Percentiles rank a stretch among this genome's conserved stretches.
phyloP scores from a whole-genome alignment of 139 green algal species.

The Limnomonas spitsbergensis region DNA sequence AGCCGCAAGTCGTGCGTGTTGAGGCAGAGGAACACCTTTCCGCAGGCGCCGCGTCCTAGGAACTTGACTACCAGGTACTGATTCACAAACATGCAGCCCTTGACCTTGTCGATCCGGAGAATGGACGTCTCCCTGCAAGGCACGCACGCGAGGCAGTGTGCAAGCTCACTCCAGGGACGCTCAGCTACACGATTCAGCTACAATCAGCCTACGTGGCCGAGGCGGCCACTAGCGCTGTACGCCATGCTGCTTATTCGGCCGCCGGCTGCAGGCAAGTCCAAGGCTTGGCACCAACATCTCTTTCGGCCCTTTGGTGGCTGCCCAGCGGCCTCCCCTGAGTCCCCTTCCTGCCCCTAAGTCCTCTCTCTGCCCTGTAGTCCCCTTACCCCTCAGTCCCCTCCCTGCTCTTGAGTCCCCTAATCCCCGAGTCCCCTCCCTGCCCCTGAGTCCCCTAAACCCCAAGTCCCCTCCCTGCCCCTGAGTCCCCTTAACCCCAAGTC shows the following conservation, averaged over 20 bases:
- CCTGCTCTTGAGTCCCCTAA: too few species aligned
- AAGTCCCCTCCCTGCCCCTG: too few species aligned
- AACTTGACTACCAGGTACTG: conserved; percentile 84
- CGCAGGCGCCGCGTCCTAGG: conserved; percentile 68
- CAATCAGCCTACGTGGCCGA: not conserved
- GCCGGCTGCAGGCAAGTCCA: too few species aligned
- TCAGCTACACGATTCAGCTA: not conserved
- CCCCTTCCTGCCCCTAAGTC: too few species aligned
- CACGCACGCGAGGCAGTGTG: not conserved
- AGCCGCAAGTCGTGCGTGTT: conserved; percentile 66
- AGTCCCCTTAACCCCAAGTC: too few species aligned
- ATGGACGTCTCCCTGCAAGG: conserved; percentile 53
- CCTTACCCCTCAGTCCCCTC: too few species aligned
- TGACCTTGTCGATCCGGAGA: conserved; percentile 64
- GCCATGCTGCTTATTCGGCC: not conserved
- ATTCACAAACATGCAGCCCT: conserved; percentile 78
- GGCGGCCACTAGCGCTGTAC: not conserved
- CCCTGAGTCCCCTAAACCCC: too few species aligned
- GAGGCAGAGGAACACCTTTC: conserved; percentile 81
- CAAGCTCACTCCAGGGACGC: not conserved
- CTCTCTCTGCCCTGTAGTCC: too few species aligned
- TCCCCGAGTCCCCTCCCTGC: too few species aligned
- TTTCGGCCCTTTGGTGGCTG: not conserved
- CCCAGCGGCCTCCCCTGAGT: too few species aligned
- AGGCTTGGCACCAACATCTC: too few species aligned